Evolutionary conservation across 2,329 filamentous ascomycete genomes (phyloP).

Genomic region (Penicillium freii): DNA sequence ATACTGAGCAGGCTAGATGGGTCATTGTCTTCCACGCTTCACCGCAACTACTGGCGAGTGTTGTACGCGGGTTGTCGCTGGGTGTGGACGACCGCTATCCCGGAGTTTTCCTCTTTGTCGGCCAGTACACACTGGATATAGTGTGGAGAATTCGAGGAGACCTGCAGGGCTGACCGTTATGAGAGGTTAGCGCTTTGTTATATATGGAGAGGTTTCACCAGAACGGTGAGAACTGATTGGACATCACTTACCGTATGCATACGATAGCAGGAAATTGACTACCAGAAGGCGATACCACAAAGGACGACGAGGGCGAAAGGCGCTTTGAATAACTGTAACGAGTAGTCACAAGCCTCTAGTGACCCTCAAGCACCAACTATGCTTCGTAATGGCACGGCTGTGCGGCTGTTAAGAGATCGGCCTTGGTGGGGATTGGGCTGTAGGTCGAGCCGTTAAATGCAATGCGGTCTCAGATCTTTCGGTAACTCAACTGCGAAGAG

Average conservation of each 20-base stretch:
- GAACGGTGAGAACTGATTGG: conserved; percentile 6
- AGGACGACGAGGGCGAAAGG: background rate
- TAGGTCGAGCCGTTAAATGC: conserved; percentile 17
- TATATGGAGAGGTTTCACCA: conserved; percentile 27
- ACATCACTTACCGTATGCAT: conserved; percentile 6
- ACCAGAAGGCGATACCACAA: background rate
- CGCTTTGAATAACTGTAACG: background rate
- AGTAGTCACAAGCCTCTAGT: too few species aligned
- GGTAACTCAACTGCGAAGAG: background rate
- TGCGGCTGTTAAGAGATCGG: background rate
- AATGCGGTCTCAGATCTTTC: conserved; percentile 25
- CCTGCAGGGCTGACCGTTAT: conserved; percentile 27
- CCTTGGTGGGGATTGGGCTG: background rate
- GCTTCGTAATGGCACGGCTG: background rate
- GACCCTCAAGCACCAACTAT: background rate
- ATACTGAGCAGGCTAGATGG: background rate
- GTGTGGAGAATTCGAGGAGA: conserved; percentile 21
- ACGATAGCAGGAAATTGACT: background rate
- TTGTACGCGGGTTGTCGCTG: conserved; percentile 28
- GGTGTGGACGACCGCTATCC: conserved; percentile 22
- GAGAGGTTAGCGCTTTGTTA: conserved; percentile 18
- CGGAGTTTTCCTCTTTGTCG: conserved; percentile 10
- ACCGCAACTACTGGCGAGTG: conserved; percentile 26
- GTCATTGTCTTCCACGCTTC: conserved; percentile 16
- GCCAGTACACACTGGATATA: conserved; percentile 18